A percentile compares a stretch with the other conserved stretches of the same genome.
Evolutionary conservation across 164 flowering plant genomes (phyloP).

Genomic region (Aristolochia contorta): DNA sequence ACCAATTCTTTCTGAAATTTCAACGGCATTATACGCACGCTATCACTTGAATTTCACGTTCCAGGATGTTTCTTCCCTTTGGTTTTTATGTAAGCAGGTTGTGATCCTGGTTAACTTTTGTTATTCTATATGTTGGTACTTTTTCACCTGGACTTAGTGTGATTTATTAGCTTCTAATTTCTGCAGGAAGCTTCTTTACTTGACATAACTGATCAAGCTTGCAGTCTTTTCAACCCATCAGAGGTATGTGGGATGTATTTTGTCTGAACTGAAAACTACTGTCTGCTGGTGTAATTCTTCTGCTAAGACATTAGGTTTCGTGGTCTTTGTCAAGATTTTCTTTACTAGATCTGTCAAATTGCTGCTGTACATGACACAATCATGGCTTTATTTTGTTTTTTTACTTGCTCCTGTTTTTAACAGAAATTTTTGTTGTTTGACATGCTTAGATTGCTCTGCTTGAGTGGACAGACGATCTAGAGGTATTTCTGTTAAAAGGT

Average conservation of each 20-base stretch:
- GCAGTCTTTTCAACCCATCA: constrained; percentile 58
- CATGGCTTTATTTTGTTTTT: no score
- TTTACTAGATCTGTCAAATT: no score
- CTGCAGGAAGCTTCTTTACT: constrained; percentile 78
- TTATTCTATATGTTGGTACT: not conserved
- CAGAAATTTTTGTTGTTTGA: not conserved
- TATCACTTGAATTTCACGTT: constrained; percentile 61
- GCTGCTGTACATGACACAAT: no score
- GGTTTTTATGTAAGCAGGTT: constrained; percentile 96
- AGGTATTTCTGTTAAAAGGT: constrained; percentile 74
- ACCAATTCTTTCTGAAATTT: constrained; percentile 61
- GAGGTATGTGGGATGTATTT: constrained; percentile 48
- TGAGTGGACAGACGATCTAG: constrained; percentile 97
- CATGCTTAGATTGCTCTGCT: constrained; percentile 51
- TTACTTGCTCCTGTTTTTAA: no score
- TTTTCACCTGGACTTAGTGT: not conserved
- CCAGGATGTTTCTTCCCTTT: constrained; percentile 59
- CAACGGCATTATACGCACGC: constrained; percentile 35
- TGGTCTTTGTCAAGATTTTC: no score
- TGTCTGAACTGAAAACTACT: not conserved
- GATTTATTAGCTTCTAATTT: constrained; percentile 2
- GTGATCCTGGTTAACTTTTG: not conserved
- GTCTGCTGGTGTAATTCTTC: no score
- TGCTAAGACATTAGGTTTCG: no score
- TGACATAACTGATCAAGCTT: constrained; percentile 76